Percentiles rank a stretch among this genome's conserved stretches.
These are phyloP conservation scores for Ophiostoma ulmi DNA, from an alignment of 2,329 filamentous ascomycete genomes.

Conservation along the genomic window DNA sequence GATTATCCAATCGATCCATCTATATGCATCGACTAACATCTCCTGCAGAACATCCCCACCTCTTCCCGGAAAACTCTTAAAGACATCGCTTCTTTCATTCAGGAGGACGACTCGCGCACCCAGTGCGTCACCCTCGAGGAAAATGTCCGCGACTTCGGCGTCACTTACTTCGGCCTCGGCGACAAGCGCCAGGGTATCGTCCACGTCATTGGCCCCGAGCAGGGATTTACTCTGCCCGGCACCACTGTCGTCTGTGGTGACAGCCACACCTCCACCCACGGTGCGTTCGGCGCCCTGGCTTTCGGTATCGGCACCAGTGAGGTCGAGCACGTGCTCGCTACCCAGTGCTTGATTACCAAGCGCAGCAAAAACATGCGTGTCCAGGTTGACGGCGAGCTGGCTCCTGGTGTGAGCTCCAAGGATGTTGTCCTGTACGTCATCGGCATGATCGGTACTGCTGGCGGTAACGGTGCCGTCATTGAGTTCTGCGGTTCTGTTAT, in stretches of 20 bases:
- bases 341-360: constrained; percentile 90
- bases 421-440: constrained; percentile 92
- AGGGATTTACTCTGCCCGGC: constrained; percentile 94
- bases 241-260: constrained; percentile 97
- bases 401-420: constrained; percentile 90
- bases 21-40: constrained; percentile 1
- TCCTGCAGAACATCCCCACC: constrained; percentile 79
- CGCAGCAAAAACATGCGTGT: constrained; percentile 98
- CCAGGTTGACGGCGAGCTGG: constrained; percentile 84
- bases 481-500: constrained; percentile 97
- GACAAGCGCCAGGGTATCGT: constrained; percentile 98
- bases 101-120: constrained; percentile 86
- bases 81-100: constrained; percentile 87
- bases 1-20: background rate
- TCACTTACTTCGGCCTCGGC: constrained; percentile 94
- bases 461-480: constrained; percentile 89
- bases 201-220: constrained; percentile 96
- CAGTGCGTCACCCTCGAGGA: constrained; percentile 96
- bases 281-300: constrained; percentile 88
- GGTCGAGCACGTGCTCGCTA: constrained; percentile 96
- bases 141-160: constrained; percentile 92
- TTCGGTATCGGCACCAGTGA: constrained; percentile 98
- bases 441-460: constrained; percentile 88
- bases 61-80: constrained; percentile 86
- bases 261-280: constrained; percentile 96